Conservation (phyloP, 345 rosid genomes). For the Eucalyptus brandiana region DNA sequence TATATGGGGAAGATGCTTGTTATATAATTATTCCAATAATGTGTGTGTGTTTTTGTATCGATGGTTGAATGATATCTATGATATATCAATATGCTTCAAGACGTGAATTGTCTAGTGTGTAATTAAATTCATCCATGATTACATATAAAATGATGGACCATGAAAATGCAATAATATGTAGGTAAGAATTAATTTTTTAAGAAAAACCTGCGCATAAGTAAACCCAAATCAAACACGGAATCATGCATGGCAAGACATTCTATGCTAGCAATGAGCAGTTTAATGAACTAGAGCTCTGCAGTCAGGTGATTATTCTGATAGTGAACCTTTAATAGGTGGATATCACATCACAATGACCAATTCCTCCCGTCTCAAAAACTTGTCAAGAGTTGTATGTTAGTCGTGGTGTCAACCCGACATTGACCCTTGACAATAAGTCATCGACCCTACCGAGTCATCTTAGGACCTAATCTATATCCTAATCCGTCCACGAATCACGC, state of each 20-base stretch:
- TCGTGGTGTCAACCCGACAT: neutral
- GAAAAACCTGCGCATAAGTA: neutral
- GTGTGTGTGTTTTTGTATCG: neutral
- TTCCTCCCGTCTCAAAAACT: accelerated
- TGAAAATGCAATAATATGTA: neutral
- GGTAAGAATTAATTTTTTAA: neutral
- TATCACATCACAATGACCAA: neutral
- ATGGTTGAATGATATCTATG: neutral
- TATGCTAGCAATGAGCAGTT: neutral
- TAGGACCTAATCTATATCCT: neutral
- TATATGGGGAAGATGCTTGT: accelerated
- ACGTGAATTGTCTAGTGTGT: neutral
- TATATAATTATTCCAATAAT: neutral
- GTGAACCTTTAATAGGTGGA: neutral
- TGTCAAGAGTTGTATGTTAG: neutral
- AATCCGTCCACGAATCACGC: neutral
- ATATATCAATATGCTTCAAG: neutral
- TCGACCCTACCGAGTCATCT: neutral
- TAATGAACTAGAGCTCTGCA: neutral
- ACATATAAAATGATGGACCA: neutral
- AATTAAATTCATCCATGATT: neutral
- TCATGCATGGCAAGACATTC: neutral
- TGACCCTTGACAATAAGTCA: neutral
- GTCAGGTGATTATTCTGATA: neutral
- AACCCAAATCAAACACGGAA: neutral